Evolutionary conservation across 2,329 filamentous ascomycete genomes (phyloP).

Genomic region (Stemphylium beticola): DNA sequence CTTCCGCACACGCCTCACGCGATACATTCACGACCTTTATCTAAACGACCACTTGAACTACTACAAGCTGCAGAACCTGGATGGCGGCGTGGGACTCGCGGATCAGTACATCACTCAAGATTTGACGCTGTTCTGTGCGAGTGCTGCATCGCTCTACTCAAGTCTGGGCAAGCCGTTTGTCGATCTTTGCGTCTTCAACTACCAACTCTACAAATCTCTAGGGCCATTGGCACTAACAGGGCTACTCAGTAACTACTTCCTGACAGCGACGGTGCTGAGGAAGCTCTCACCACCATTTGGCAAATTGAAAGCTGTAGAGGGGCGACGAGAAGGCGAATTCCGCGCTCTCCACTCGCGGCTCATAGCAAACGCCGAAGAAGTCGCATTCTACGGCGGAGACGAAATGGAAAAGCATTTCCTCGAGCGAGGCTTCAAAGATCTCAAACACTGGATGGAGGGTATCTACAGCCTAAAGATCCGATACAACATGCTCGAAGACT

Average conservation of each 20-base stretch:
- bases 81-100: slow-evolving; percentile 89
- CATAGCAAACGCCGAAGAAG: slow-evolving; percentile 96
- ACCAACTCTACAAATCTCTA: slow-evolving; percentile 90
- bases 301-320: slow-evolving; percentile 95
- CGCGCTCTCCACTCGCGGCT: slow-evolving; percentile 86
- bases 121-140: slow-evolving; percentile 90
- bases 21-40: slow-evolving; percentile 97
- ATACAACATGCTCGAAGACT: slow-evolving; percentile 98
- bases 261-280: slow-evolving; percentile 88
- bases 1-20: slow-evolving; percentile 90
- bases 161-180: slow-evolving; percentile 97
- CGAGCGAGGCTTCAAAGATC: slow-evolving; percentile 87
- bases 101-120: slow-evolving; percentile 99
- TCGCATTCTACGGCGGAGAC: slow-evolving; percentile 95
- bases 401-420: slow-evolving; percentile 94
- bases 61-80: slow-evolving; percentile 91
- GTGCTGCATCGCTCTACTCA: slow-evolving; percentile 91
- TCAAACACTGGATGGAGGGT: slow-evolving; percentile 96
- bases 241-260: slow-evolving; percentile 88
- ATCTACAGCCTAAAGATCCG: slow-evolving; percentile 98
- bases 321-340: slow-evolving; percentile 93
- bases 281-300: slow-evolving; percentile 93
- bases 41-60: slow-evolving; percentile 94
- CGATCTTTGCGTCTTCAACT: slow-evolving; percentile 98
- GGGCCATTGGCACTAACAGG: slow-evolving; percentile 87